phyloP scores from a whole-genome alignment of 2,329 filamentous ascomycete species.

The Aspergillus brunneoviolaceus region DNA sequence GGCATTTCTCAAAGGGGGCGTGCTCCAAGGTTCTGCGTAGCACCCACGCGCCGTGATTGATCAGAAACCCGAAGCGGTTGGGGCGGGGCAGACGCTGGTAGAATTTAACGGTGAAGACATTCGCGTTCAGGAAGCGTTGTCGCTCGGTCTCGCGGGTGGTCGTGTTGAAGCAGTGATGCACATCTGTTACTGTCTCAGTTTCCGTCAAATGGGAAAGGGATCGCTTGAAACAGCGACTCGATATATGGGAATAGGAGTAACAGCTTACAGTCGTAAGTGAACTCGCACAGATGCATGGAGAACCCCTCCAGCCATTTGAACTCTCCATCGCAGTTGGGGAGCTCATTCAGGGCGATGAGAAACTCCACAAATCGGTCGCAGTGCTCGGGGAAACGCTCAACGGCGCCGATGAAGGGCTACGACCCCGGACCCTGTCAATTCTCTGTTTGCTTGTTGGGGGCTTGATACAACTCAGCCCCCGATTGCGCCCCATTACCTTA shows the following conservation, averaged over 20 bases:
- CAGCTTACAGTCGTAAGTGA: not conserved
- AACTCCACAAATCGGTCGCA: not conserved
- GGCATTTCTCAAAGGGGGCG: not conserved
- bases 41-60: not conserved
- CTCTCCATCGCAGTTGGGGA: not conserved
- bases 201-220: no score
- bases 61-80: no score
- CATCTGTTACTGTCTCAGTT: not conserved
- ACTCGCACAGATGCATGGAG: not conserved
- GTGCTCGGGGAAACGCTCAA: not conserved
- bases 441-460: no score
- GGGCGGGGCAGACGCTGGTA: not conserved
- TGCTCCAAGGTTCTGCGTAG: not conserved
- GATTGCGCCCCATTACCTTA: no score
- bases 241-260: no score
- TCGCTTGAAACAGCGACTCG: no score
- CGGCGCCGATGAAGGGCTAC: no score
- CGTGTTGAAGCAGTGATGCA: not conserved
- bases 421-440: no score
- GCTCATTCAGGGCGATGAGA: not conserved
- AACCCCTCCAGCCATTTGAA: not conserved
- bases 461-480: no score
- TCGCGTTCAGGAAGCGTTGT: not conserved
- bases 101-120: not conserved
- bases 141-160: not conserved